These are phyloP conservation scores for Peronosclerospora sorghi DNA, from an alignment of 352 stramenopile genomes.

Conservation along the genomic window DNA sequence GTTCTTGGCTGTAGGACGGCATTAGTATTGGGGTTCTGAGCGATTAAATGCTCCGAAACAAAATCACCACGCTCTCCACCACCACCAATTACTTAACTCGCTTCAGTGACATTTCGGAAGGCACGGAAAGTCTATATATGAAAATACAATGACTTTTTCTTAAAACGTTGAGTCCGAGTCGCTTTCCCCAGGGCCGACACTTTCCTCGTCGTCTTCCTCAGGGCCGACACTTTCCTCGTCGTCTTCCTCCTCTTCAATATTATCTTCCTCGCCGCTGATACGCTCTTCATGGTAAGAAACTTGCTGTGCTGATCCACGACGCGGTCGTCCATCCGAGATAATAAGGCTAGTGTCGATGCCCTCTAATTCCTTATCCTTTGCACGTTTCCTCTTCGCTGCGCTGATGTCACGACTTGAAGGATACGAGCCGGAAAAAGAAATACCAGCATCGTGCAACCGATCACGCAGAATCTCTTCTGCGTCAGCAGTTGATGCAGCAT, in stretches of 20 bases:
- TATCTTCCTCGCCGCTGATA: constrained; percentile 34
- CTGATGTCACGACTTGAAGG: constrained; percentile 55
- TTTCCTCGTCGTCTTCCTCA: constrained; percentile 1
- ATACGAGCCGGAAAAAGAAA: constrained; percentile 51
- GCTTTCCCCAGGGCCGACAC: constrained; percentile 18
- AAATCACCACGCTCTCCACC: constrained; percentile 32
- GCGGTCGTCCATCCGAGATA: constrained; percentile 30
- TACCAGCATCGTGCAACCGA: constrained; percentile 25
- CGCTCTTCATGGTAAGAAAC: constrained; percentile 24
- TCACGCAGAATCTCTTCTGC: constrained; percentile 53
- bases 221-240: constrained; percentile 7
- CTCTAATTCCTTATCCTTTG: constrained; percentile 62
- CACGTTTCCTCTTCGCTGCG: constrained; percentile 54
- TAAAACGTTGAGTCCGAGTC: constrained; percentile 34
- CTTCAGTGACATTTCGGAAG: no score
- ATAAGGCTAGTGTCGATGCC: constrained; percentile 78
- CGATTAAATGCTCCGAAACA: no score
- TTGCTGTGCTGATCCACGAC: constrained; percentile 12
- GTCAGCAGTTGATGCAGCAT: constrained; percentile 23
- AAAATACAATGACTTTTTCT: no score
- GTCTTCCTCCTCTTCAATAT: constrained; percentile 11
- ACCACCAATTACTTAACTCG: constrained; percentile 71
- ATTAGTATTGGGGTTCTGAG: constrained; percentile 80
- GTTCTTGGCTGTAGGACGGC: constrained; percentile 86
- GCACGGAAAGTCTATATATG: no score